Conservation (phyloP, 805 yeast species). For the Pichia manshurica region DNA sequence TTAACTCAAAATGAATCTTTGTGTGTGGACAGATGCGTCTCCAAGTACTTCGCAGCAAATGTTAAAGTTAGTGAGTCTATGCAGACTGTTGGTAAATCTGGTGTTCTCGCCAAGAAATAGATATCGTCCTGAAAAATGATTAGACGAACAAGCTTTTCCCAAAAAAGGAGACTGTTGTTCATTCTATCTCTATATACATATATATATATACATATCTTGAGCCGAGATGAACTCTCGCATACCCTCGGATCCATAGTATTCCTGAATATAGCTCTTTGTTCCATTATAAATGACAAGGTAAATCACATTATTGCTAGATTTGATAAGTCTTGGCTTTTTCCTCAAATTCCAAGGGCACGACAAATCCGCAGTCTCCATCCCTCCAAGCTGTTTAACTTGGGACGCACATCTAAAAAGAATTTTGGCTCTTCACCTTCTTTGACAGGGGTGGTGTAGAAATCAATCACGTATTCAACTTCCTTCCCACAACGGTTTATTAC, state of each 20-base stretch:
- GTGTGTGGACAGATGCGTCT: constrained; percentile 93
- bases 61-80: constrained; percentile 82
- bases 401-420: constrained; percentile 85
- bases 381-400: constrained; percentile 76
- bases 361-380: constrained; percentile 67
- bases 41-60: constrained; percentile 90
- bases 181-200: neutral
- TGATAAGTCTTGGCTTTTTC: neutral
- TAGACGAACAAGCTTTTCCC: no score
- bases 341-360: constrained; percentile 50
- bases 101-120: constrained; percentile 25
- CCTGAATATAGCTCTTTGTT: constrained; percentile 9
- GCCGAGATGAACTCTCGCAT: no score
- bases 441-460: constrained; percentile 51
- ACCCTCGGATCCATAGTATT: constrained; percentile 1
- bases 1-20: constrained; percentile 74
- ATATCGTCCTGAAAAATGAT: no score
- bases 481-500: constrained; percentile 77
- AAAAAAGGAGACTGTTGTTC: no score
- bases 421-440: constrained; percentile 43
- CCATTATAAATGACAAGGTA: neutral
- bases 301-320: neutral
- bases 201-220: neutral
- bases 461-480: constrained; percentile 84
- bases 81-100: constrained; percentile 35